phyloP scores from a whole-genome alignment of 768 basidiomycete genomes.

The Termitomyces sp. region DNA sequence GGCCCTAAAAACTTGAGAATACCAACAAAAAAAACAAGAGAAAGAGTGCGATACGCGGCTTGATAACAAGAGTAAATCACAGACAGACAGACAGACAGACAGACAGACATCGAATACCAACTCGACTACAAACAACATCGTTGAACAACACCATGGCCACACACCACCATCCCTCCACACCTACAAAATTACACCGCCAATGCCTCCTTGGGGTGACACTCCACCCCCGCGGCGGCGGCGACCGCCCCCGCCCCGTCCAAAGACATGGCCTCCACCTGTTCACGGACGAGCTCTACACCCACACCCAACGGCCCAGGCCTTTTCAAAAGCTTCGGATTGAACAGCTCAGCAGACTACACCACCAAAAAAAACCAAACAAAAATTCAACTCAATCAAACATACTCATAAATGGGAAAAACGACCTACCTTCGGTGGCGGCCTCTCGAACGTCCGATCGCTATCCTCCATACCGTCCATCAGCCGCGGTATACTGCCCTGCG shows the following conservation, averaged over 20 bases:
- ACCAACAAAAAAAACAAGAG: not conserved
- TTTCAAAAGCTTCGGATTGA: slow-evolving; percentile 27
- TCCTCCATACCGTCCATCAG: slow-evolving; percentile 14
- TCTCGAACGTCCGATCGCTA: slow-evolving; percentile 43
- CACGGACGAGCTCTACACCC: slow-evolving; percentile 26
- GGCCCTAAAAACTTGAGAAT: slow-evolving; percentile 9
- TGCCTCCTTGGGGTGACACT: not conserved
- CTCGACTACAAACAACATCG: not conserved
- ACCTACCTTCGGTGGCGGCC: slow-evolving; percentile 40
- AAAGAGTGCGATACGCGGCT: slow-evolving; percentile 2
- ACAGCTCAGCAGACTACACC: slow-evolving; percentile 26
- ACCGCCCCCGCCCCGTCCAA: slow-evolving; percentile 19
- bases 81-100: not conserved
- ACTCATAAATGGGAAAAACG: not conserved
- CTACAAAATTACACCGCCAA: not conserved
- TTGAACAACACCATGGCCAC: no score
- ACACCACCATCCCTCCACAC: not conserved
- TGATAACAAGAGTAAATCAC: slow-evolving; percentile 16
- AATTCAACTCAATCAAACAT: not conserved
- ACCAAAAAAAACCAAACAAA: no score
- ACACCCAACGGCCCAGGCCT: slow-evolving; percentile 26
- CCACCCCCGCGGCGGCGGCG: slow-evolving; percentile 8
- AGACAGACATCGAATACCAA: not conserved
- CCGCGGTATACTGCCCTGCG: slow-evolving; percentile 9
- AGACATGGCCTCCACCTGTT: slow-evolving; percentile 29